Conservation (phyloP, 306 rosid species). For the Lithocarpus polystachyus region DNA sequence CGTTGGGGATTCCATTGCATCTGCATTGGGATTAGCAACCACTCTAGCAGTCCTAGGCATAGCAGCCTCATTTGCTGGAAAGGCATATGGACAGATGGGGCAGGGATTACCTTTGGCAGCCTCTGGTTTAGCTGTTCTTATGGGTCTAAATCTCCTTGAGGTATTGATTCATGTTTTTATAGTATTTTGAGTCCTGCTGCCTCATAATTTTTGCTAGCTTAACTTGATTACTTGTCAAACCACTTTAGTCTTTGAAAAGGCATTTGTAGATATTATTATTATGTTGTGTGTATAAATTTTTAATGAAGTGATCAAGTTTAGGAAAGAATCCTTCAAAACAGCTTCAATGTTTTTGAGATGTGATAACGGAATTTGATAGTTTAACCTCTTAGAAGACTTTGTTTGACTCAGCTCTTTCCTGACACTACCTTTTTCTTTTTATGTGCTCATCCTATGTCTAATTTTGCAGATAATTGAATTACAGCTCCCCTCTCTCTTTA, state of each 20-base stretch:
- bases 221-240: neutral
- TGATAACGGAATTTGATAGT: neutral
- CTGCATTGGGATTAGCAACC: slow-evolving; percentile 94
- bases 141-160: slow-evolving; percentile 96
- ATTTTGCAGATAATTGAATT: slow-evolving; percentile 74
- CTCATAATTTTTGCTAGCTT: neutral
- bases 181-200: neutral
- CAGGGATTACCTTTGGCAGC: slow-evolving; percentile 93
- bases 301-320: neutral
- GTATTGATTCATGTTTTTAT: slow-evolving; percentile 25
- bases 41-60: slow-evolving; percentile 85
- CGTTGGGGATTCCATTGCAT: slow-evolving; percentile 83
- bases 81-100: slow-evolving; percentile 97
- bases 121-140: slow-evolving; percentile 86
- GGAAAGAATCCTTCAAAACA: neutral
- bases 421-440: neutral
- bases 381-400: neutral
- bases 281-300: neutral
- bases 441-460: slow-evolving; percentile 7
- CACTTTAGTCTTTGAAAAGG: neutral
- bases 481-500: slow-evolving; percentile 79
- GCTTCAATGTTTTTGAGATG: neutral
- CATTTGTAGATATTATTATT: neutral
- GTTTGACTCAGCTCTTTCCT: neutral
- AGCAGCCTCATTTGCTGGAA: slow-evolving; percentile 91